Percentiles rank a stretch among this genome's conserved stretches.
Evolutionary conservation across 306 rosid genomes (phyloP).

Genomic region (Potentilla sterilis): DNA sequence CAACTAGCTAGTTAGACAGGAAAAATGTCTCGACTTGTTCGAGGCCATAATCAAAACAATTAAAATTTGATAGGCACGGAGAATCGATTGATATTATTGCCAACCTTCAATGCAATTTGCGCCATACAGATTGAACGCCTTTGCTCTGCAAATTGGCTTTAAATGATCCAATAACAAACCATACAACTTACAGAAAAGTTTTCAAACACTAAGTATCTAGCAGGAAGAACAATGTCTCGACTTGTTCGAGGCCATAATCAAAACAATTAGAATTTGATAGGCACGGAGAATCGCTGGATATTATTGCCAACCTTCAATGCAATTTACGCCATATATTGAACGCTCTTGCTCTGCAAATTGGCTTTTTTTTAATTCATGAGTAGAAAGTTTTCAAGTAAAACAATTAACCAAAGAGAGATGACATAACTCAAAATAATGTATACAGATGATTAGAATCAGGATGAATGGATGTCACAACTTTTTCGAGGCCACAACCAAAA

Average conservation of each 20-base stretch:
- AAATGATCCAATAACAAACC: no score
- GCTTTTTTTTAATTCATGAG: not conserved
- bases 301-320: constrained; percentile 12
- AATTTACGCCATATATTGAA: not conserved
- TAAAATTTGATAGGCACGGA: not conserved
- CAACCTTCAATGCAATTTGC: constrained; percentile 8
- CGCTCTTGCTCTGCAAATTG: not conserved
- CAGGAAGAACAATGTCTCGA: no score
- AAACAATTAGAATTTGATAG: not conserved
- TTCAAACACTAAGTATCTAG: no score
- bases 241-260: constrained; percentile 6
- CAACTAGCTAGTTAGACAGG: no score
- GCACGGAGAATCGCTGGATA: not conserved
- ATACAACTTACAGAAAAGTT: no score
- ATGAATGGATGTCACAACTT: no score
- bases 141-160: constrained; percentile 1
- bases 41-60: not conserved
- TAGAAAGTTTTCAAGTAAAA: no score
- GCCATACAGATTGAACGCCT: not conserved
- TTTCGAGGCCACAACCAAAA: no score
- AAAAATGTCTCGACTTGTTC: constrained; percentile 2
- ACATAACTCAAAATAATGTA: no score
- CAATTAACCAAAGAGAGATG: no score
- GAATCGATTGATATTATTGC: not conserved
- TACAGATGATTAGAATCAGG: no score